Conservation (phyloP, 352 stramenopile species). For the Phytophthora niederhauseri region DNA sequence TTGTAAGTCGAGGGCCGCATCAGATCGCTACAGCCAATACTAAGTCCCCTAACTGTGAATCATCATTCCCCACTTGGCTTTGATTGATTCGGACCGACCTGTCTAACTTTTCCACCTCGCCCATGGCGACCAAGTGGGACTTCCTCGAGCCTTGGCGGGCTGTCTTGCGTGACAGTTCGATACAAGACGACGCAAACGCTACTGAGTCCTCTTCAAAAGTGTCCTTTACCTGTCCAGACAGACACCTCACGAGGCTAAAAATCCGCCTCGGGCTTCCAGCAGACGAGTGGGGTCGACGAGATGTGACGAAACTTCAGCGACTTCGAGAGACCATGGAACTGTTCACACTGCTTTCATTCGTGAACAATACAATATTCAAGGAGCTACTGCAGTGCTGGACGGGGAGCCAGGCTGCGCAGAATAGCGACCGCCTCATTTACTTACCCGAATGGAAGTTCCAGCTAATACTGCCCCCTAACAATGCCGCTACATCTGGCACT, state of each 20-base stretch:
- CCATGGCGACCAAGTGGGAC: background rate
- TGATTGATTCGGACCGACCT: background rate
- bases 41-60: too few species aligned
- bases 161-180: background rate
- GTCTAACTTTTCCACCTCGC: too few species aligned
- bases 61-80: too few species aligned
- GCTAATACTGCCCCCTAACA: too few species aligned
- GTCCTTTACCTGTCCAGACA: background rate
- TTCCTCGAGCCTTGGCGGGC: background rate
- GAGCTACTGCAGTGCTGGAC: too few species aligned
- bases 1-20: conserved; percentile 32
- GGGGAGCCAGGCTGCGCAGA: background rate
- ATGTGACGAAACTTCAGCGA: background rate
- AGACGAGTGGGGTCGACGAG: background rate
- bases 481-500: background rate
- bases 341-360: background rate
- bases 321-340: background rate
- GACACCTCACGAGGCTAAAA: background rate
- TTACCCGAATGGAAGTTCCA: background rate
- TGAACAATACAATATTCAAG: too few species aligned
- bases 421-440: background rate
- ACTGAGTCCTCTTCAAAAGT: background rate
- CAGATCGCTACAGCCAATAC: too few species aligned
- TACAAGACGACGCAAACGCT: background rate
- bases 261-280: background rate